Evolutionary conservation across 2,329 filamentous ascomycete species (phyloP).

Genomic region (Dactylellina leptospora): DNA sequence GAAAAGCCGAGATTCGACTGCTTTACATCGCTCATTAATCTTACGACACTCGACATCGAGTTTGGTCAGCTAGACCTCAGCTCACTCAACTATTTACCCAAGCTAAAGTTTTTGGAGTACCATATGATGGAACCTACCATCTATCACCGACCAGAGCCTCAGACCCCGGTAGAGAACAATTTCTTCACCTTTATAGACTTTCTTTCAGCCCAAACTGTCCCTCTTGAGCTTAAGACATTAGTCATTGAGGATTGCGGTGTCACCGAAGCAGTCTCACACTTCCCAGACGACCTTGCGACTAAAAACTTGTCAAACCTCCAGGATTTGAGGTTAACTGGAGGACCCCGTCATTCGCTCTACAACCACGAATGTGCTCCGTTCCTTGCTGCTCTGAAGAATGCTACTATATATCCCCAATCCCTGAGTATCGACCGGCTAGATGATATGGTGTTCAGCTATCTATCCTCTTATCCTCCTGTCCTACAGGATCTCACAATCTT

Average conservation of each 20-base stretch:
- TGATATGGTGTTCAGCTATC: no score
- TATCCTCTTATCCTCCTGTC: no score
- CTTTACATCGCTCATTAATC: background rate
- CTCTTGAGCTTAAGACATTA: constrained; percentile 4
- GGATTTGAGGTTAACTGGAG: background rate
- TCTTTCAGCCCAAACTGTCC: constrained; percentile 1
- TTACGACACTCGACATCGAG: constrained; percentile 2
- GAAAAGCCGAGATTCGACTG: background rate
- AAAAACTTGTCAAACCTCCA: constrained; percentile 5
- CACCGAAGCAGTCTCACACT: background rate
- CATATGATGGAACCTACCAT: background rate
- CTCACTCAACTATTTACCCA: constrained; percentile 10
- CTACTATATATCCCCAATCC: no score
- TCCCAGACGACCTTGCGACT: background rate
- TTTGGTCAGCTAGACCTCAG: background rate
- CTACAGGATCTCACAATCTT: no score
- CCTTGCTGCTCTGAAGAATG: no score
- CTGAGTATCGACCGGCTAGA: no score
- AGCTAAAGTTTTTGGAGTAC: constrained; percentile 6
- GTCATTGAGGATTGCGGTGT: background rate
- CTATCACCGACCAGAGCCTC: background rate
- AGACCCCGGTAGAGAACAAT: background rate
- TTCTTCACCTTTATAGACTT: constrained; percentile 6
- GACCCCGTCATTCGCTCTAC: background rate
- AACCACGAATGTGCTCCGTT: background rate